A percentile compares a stretch with the other conserved stretches of the same genome.
Conservation (phyloP, 2,329 filamentous ascomycete genomes). For the Zalaria obscura region DNA sequence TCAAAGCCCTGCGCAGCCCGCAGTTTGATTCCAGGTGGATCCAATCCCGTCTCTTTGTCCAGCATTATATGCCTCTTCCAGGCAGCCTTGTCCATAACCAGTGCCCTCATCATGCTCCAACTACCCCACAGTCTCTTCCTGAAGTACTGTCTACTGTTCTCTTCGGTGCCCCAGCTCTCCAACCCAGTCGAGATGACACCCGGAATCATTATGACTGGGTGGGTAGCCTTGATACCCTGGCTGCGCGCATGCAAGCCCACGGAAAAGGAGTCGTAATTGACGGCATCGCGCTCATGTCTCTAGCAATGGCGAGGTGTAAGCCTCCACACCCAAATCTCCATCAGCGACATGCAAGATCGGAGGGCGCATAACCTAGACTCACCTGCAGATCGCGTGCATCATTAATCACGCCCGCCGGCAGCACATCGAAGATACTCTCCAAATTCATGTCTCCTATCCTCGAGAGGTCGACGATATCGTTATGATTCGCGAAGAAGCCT, state of each 20-base stretch:
- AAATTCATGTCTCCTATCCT: slow-evolving; percentile 58
- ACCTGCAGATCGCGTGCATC: slow-evolving; percentile 80
- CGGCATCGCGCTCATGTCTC: slow-evolving; percentile 75
- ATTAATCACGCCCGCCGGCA: slow-evolving; percentile 71
- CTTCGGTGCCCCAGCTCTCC: slow-evolving; percentile 89
- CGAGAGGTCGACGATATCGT: slow-evolving; percentile 79
- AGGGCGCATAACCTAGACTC: slow-evolving; percentile 17
- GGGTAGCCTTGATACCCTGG: slow-evolving; percentile 67
- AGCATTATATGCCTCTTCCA: slow-evolving; percentile 98
- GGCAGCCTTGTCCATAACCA: slow-evolving; percentile 80
- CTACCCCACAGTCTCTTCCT: slow-evolving; percentile 90
- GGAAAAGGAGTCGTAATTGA: slow-evolving; percentile 87
- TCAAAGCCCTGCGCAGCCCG: slow-evolving; percentile 93
- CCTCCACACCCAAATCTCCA: neutral
- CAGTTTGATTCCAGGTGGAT: slow-evolving; percentile 80
- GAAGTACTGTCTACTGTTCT: slow-evolving; percentile 78
- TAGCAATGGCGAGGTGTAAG: slow-evolving; percentile 19
- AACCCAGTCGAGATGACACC: slow-evolving; percentile 95
- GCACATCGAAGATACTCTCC: slow-evolving; percentile 71
- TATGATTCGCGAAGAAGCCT: slow-evolving; percentile 76
- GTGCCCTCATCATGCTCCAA: slow-evolving; percentile 96
- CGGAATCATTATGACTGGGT: slow-evolving; percentile 93
- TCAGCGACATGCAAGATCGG: neutral
- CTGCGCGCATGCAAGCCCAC: slow-evolving; percentile 71
- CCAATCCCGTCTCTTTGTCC: slow-evolving; percentile 78